Evolutionary conservation across 352 stramenopile species (phyloP), one percentile per base, ranked within the genome.

Genomic region (Peronosclerospora sorghi): DNA sequence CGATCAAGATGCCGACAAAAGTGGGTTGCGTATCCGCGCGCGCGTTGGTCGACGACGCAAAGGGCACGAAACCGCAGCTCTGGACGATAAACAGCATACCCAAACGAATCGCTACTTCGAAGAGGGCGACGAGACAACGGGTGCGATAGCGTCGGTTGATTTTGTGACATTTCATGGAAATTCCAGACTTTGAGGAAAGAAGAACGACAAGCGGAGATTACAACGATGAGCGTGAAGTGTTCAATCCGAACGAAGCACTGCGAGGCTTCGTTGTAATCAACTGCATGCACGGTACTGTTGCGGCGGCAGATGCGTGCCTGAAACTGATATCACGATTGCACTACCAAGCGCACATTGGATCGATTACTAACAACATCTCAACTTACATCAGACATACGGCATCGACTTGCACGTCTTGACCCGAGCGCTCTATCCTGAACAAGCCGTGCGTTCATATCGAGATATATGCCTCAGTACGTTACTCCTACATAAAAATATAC

Each of bases 151-250:
- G 14, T 4, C 7, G 30, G 6, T 13, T 18, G 10, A 35, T 8
- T 35, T 15, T 18, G 17, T 13, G 76, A 86, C 18, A 80, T 88
- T n/a, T n/a, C 27, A 59, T 83, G 20, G 76, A 89, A 56, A 86
- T 89, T 32, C 76, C 76, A 0, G 76, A 89, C 48, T 48, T 89
- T 5, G 73, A 89, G 27, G 76, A 89, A n/a, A 49, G 76, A 89
- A 54, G 76, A 89, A 35, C 76, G 76, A 13, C 73, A 86, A 41
- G 67, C 60, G 0, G 76, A 86, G 38, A 79, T 89, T 43, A 89
- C 75, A 14, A 81, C 62, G 62, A 52, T 51, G 41, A 43, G 41
- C 21, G 6, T 26, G 43, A 12, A 50, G 32, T 45, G 10, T 23
- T 44, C 14, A 13, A 24, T 35, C 26, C n/a, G n/a, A n/a, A n/a